These are phyloP conservation scores for Nitzschia inconspicua DNA, from an alignment of 108 stramenopile genomes.

Conservation along the genomic window DNA sequence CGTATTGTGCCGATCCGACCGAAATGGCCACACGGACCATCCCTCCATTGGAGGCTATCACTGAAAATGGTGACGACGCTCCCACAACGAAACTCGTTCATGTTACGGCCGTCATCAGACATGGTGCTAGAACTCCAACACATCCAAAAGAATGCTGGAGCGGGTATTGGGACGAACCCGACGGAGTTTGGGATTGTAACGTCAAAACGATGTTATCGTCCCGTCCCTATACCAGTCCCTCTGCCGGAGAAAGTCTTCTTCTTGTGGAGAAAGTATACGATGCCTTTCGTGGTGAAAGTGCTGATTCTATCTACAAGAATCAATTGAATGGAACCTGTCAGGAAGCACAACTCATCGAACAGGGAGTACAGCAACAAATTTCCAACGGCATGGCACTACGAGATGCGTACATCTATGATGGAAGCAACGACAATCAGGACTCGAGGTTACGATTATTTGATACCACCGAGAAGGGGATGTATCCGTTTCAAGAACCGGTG, in stretches of 20 bases:
- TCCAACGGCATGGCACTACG: conserved; percentile 59
- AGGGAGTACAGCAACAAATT: conserved; percentile 75
- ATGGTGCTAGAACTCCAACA: conserved; percentile 72
- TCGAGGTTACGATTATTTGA: conserved; percentile 43
- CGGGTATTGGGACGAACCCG: conserved; percentile 45
- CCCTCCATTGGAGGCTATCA: conserved; percentile 41
- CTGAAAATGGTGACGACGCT: neutral
- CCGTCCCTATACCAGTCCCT: conserved; percentile 16
- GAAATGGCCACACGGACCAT: conserved; percentile 58
- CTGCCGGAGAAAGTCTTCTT: too few relatives aligned
- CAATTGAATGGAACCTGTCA: conserved; percentile 79
- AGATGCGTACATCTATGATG: conserved; percentile 64
- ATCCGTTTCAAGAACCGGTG: conserved; percentile 38
- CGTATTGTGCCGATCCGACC: conserved; percentile 69
- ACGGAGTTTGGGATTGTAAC: conserved; percentile 65
- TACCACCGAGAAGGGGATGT: neutral
- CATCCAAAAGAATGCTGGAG: conserved; percentile 20
- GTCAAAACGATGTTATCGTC: too few relatives aligned
- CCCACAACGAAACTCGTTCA: conserved; percentile 44
- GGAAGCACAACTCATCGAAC: conserved; percentile 67
- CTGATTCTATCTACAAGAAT: too few relatives aligned
- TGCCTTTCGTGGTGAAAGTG: conserved; percentile 24
- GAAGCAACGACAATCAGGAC: neutral
- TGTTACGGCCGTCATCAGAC: conserved; percentile 77
- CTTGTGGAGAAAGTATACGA: conserved; percentile 63